These are phyloP conservation scores for Wallacemonas sp. DNA, from an alignment of 208 protist species.

Conservation along the genomic window DNA sequence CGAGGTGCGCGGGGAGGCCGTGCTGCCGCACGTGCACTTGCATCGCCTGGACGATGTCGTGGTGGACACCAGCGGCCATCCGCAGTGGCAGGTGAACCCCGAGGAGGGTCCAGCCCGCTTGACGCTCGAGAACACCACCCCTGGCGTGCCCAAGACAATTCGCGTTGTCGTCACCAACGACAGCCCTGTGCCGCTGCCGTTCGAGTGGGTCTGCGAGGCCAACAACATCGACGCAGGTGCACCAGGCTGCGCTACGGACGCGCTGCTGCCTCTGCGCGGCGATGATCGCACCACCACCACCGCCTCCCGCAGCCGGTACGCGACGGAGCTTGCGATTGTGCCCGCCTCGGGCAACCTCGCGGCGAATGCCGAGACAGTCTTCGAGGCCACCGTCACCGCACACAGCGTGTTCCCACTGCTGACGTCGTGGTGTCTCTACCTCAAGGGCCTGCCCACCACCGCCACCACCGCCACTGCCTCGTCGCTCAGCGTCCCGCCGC, in stretches of 20 bases:
- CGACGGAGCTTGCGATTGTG: slow-evolving; percentile 19
- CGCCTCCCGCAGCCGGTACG: slow-evolving; percentile 15
- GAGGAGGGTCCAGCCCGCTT: slow-evolving; percentile 38
- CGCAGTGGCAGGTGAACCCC: slow-evolving; percentile 37
- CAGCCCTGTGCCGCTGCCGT: slow-evolving; percentile 60
- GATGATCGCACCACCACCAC: too few species aligned
- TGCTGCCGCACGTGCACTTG: slow-evolving; percentile 72
- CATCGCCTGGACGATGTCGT: slow-evolving; percentile 46
- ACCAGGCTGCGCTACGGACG: neutral
- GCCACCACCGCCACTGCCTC: slow-evolving; percentile 20
- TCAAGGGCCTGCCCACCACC: slow-evolving; percentile 55
- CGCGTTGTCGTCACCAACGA: slow-evolving; percentile 64
- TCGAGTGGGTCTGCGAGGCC: slow-evolving; percentile 52
- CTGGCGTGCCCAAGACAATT: slow-evolving; percentile 48
- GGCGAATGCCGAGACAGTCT: slow-evolving; percentile 28
- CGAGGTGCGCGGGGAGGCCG: slow-evolving; percentile 49
- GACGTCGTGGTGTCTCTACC: slow-evolving; percentile 71
- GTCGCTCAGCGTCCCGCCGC: slow-evolving; percentile 1
- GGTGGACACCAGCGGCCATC: slow-evolving; percentile 33
- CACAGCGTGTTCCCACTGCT: slow-evolving; percentile 33
- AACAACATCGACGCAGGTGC: slow-evolving; percentile 13
- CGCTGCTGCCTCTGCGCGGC: neutral
- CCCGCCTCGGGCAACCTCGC: slow-evolving; percentile 38
- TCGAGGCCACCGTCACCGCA: slow-evolving; percentile 39
- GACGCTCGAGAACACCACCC: slow-evolving; percentile 62